Evolutionary conservation across 805 yeast species (phyloP).

Genomic region (Wickerhamiella hasegawae): DNA sequence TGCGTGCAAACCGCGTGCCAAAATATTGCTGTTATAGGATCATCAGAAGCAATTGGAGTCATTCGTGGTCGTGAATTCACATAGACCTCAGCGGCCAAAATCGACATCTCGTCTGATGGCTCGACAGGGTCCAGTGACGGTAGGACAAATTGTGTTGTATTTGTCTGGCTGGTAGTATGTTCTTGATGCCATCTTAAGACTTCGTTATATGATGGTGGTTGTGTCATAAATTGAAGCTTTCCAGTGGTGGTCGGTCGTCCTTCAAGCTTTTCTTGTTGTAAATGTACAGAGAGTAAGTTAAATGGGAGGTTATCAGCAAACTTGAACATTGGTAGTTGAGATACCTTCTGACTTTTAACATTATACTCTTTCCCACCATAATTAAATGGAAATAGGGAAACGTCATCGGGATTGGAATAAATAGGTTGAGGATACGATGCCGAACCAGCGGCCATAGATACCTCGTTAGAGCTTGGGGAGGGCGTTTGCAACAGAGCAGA

Average conservation of each 20-base stretch:
- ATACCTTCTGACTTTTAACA: slow-evolving; percentile 27
- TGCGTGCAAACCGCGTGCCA: slow-evolving; percentile 39
- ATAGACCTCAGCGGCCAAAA: slow-evolving; percentile 56
- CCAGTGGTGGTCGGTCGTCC: too few species aligned
- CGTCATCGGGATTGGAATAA: slow-evolving; percentile 38
- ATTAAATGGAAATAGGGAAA: slow-evolving; percentile 36
- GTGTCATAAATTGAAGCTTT: slow-evolving; percentile 4
- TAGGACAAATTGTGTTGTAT: neutral
- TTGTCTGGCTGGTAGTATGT: neutral
- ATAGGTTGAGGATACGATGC: slow-evolving; percentile 32
- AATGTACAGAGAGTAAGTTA: slow-evolving; percentile 3
- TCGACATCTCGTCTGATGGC: slow-evolving; percentile 25
- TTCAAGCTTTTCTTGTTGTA: too few species aligned
- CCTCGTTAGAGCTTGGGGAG: too few species aligned
- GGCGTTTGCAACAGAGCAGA: too few species aligned
- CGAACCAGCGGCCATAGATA: neutral
- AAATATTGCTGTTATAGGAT: slow-evolving; percentile 42
- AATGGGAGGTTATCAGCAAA: slow-evolving; percentile 10
- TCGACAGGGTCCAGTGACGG: slow-evolving; percentile 4
- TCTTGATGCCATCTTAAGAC: slow-evolving; percentile 8
- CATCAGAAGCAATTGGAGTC: slow-evolving; percentile 51
- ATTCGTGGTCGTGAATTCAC: slow-evolving; percentile 33
- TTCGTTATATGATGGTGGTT: slow-evolving; percentile 7
- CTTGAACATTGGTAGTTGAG: slow-evolving; percentile 20
- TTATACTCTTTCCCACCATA: slow-evolving; percentile 53